phyloP scores from a whole-genome alignment of 257 asterid species.

The Petunia axillaris region DNA sequence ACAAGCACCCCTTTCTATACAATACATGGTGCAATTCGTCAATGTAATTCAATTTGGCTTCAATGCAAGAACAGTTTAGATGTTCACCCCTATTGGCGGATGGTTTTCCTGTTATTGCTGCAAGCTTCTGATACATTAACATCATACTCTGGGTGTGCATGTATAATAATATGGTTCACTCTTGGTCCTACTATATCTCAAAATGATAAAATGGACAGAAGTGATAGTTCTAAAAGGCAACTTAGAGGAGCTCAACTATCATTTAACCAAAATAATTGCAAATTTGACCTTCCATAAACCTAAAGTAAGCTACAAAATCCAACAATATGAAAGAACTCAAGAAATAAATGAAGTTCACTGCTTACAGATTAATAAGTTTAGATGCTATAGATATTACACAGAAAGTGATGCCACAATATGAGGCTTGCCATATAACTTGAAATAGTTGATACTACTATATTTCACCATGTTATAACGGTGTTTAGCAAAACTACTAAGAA shows the following conservation, averaged over 20 bases:
- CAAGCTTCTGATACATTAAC: neutral
- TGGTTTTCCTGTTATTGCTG: neutral
- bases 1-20: neutral
- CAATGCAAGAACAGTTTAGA: neutral
- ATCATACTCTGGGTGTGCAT: neutral
- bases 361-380: neutral
- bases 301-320: neutral
- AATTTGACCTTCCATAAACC: conserved; percentile 1
- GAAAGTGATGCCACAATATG: neutral
- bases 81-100: neutral
- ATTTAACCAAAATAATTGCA: neutral
- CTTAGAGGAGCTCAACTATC: neutral
- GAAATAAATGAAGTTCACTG: neutral
- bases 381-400: neutral
- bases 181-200: neutral
- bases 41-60: neutral
- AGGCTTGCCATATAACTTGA: neutral
- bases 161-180: neutral
- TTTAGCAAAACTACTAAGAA: neutral
- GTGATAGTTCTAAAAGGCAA: neutral
- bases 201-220: neutral
- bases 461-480: neutral
- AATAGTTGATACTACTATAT: neutral
- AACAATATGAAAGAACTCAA: neutral
- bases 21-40: neutral